Evolutionary conservation across 345 rosid species (phyloP).

Genomic region (Microthlaspi erraticum): DNA sequence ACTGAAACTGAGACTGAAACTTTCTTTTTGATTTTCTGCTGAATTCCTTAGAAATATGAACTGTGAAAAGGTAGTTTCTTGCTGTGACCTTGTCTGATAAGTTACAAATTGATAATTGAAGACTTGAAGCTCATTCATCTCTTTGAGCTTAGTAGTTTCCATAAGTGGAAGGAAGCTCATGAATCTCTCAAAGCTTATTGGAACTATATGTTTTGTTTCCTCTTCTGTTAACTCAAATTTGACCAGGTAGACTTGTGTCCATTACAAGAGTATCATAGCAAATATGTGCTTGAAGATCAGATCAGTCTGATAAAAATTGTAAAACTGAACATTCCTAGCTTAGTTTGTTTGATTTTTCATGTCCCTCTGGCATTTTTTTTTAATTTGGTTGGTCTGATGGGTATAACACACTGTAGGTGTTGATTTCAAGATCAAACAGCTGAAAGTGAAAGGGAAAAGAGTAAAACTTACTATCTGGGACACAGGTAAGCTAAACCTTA

Average conservation of each 20-base stretch:
- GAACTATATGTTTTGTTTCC: background rate
- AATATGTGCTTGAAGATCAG: background rate
- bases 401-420: conserved; percentile 62
- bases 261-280: conserved; percentile 6
- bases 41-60: background rate
- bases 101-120: background rate
- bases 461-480: conserved; percentile 97
- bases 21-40: background rate
- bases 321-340: background rate
- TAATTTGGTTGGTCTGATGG: background rate
- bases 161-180: conserved; percentile 5
- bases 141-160: conserved; percentile 2
- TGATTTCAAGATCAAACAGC: conserved; percentile 87
- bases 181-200: background rate
- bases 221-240: background rate
- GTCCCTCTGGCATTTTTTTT: background rate
- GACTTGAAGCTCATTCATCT: background rate
- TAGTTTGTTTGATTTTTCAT: background rate
- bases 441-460: conserved; percentile 71
- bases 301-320: background rate
- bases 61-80: background rate
- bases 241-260: conserved; percentile 7
- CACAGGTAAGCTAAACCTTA: conserved; percentile 60
- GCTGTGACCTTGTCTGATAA: background rate
- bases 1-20: conserved; percentile 13